Conservation (phyloP, 257 asterid genomes). For the Rubia yunnanensis region DNA sequence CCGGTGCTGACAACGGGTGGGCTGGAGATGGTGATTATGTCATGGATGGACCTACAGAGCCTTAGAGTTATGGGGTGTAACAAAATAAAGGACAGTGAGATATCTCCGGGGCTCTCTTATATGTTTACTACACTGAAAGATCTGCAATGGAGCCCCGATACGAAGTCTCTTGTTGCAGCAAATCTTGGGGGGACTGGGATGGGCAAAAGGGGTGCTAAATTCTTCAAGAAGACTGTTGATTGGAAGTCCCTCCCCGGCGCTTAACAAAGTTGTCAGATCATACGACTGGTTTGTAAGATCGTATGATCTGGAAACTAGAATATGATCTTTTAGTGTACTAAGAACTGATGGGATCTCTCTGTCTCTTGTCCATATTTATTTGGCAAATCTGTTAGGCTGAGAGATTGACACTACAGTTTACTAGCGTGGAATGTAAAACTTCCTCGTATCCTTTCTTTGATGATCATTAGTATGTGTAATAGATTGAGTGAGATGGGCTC, state of each 20-base stretch:
- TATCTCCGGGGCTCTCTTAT: conserved; percentile 34
- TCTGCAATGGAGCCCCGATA: conserved; percentile 62
- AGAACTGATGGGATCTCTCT: background rate
- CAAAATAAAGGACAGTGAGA: conserved; percentile 52
- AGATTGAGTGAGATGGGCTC: too few species aligned
- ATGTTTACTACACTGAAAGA: conserved; percentile 44
- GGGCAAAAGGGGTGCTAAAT: conserved; percentile 47
- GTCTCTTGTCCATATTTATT: background rate
- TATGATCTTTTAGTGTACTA: background rate
- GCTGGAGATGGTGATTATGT: conserved; percentile 42
- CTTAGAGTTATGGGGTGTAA: conserved; percentile 54
- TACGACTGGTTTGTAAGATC: background rate
- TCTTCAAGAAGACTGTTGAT: conserved; percentile 46
- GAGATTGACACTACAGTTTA: background rate
- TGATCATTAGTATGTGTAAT: too few species aligned
- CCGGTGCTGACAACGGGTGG: conserved; percentile 52
- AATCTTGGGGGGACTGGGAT: conserved; percentile 50
- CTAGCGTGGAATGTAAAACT: background rate
- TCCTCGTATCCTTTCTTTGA: background rate
- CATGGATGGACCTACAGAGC: conserved; percentile 53
- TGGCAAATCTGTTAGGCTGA: background rate
- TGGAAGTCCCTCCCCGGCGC: conserved; percentile 55
- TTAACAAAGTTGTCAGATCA: conserved; percentile 15
- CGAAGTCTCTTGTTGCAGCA: conserved; percentile 38
- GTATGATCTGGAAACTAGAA: too few species aligned